Percentiles rank a stretch among this genome's conserved stretches.
phyloP scores from a whole-genome alignment of 306 rosid species.

The Carpinus viminea region DNA sequence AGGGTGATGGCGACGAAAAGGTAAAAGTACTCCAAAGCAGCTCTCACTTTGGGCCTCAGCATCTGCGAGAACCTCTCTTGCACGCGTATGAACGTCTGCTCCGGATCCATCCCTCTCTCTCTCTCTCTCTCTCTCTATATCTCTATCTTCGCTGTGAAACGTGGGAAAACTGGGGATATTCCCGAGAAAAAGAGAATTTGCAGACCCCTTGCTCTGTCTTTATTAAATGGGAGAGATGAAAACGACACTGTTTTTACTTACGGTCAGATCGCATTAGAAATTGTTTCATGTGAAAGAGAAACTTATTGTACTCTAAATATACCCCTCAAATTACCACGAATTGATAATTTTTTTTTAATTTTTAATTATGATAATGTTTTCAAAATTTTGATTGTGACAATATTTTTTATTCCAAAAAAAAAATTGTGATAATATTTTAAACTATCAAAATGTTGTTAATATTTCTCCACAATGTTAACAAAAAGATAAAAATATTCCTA shows the following conservation, averaged over 20 bases:
- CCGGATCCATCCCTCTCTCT: conserved; percentile 76
- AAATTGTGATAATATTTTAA: no score
- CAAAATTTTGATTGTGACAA: no score
- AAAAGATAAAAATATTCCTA: no score
- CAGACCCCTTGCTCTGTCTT: not conserved
- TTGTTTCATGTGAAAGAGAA: no score
- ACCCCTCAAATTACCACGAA: no score
- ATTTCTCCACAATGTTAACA: no score
- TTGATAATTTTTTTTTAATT: no score
- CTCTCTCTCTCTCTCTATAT: not conserved
- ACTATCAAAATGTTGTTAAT: no score
- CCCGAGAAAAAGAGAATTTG: conserved; percentile 32
- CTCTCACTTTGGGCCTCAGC: conserved; percentile 87
- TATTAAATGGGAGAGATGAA: not conserved
- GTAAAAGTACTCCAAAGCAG: conserved; percentile 77
- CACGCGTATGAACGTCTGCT: conserved; percentile 91
- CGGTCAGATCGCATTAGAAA: no score
- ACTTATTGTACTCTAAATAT: no score
- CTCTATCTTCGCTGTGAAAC: not conserved
- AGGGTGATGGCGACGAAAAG: conserved; percentile 78
- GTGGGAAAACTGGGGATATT: conserved; percentile 1
- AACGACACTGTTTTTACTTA: not conserved
- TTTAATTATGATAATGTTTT: no score
- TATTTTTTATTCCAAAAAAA: no score
- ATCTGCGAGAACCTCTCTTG: conserved; percentile 96